Conservation (phyloP, 805 yeast genomes). For the Teunomyces panamensis region DNA sequence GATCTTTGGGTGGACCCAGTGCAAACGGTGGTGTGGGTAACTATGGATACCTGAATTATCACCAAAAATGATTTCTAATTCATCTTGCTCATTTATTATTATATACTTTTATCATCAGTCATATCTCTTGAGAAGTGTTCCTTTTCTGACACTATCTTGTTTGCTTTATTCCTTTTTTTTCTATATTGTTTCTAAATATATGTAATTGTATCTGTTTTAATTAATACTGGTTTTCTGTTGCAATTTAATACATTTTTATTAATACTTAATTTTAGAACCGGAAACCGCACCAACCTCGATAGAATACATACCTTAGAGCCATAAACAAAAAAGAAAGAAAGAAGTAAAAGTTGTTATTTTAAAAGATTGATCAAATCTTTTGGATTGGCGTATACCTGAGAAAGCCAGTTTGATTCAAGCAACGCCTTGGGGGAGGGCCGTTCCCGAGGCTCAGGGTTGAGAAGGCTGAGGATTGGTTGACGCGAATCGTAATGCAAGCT, state of each 20-base stretch:
- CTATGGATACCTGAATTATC: slow-evolving; percentile 36
- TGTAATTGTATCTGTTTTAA: slow-evolving; percentile 3
- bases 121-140: slow-evolving; percentile 4
- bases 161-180: neutral
- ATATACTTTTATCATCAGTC: slow-evolving; percentile 10
- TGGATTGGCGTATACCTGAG: slow-evolving; percentile 38
- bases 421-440: slow-evolving; percentile 25
- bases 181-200: slow-evolving; percentile 4
- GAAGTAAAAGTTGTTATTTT: neutral
- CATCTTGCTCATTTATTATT: slow-evolving; percentile 6
- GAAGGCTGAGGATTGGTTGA: slow-evolving; percentile 26
- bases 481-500: slow-evolving; percentile 39
- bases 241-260: too few relatives aligned
- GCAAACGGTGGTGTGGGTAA: slow-evolving; percentile 24
- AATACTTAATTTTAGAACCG: too few relatives aligned
- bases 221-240: neutral
- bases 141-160: neutral
- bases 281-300: too few relatives aligned
- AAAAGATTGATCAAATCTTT: slow-evolving; percentile 24
- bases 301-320: neutral
- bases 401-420: slow-evolving; percentile 34
- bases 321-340: neutral
- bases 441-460: slow-evolving; percentile 28
- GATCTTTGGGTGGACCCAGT: slow-evolving; percentile 3
- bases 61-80: slow-evolving; percentile 14